These are phyloP conservation scores for Penicillium thymicola DNA, from an alignment of 2,329 filamentous ascomycete species.

Conservation along the genomic window DNA sequence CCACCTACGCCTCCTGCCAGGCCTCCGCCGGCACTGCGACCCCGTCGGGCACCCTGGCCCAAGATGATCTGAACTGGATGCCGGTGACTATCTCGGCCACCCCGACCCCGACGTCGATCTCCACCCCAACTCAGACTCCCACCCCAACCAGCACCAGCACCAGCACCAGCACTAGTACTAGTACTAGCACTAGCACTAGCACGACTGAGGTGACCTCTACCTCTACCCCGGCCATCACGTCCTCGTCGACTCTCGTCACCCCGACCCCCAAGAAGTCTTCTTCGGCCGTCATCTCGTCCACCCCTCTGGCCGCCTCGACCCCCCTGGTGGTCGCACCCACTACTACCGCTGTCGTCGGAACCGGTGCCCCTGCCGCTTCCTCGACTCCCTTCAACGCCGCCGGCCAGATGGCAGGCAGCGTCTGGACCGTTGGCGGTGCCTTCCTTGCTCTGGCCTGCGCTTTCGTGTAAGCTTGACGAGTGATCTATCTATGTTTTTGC, in stretches of 20 bases:
- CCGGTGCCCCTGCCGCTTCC: conserved; percentile 12
- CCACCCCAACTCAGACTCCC: conserved; percentile 15
- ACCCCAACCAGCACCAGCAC: conserved; percentile 8
- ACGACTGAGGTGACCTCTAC: background rate
- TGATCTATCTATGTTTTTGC: background rate
- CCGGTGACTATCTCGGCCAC: conserved; percentile 26
- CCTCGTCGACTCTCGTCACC: conserved; percentile 1
- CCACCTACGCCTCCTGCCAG: conserved; percentile 28
- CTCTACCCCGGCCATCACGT: conserved; percentile 11
- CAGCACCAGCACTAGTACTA: background rate
- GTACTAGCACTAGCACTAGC: conserved; percentile 7
- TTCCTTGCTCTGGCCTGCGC: conserved; percentile 26
- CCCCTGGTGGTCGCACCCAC: conserved; percentile 4
- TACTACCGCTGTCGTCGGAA: conserved; percentile 1
- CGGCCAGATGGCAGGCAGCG: conserved; percentile 16
- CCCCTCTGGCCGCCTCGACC: conserved; percentile 12
- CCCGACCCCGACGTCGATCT: conserved; percentile 18
- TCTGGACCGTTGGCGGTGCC: conserved; percentile 28
- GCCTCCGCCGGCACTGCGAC: conserved; percentile 16
- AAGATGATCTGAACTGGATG: conserved; percentile 23
- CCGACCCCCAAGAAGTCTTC: conserved; percentile 17
- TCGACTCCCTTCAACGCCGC: conserved; percentile 23
- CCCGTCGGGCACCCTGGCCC: conserved; percentile 15
- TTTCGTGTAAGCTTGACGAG: conserved; percentile 20
- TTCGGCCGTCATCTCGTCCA: conserved; percentile 14